Evolutionary conservation across 129 eudicot species (phyloP).

Genomic region (Cynara cardunculus): DNA sequence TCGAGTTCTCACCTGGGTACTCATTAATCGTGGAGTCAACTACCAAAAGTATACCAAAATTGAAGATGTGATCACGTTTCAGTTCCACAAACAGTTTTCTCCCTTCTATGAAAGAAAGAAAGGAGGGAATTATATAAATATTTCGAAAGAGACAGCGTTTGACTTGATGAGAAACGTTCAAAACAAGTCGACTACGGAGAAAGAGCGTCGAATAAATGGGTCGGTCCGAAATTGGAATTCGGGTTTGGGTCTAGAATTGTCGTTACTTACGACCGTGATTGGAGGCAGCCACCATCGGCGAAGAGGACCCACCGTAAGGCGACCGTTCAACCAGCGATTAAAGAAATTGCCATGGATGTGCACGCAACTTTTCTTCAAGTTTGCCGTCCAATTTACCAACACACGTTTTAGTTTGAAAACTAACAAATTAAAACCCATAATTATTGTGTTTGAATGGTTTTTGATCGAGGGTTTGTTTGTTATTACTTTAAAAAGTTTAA

Average conservation of each 20-base stretch:
- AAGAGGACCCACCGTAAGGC: neutral
- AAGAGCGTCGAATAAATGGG: conserved; percentile 15
- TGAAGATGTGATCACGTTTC: conserved; percentile 3
- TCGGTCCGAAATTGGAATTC: neutral
- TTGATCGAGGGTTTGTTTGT: too few species aligned
- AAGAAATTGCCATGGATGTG: neutral
- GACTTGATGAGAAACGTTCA: conserved; percentile 25
- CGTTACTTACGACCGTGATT: neutral
- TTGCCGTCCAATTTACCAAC: neutral
- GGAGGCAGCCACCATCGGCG: conserved; percentile 4
- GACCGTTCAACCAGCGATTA: neutral
- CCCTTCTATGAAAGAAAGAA: neutral
- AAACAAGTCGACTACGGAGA: conserved; percentile 21
- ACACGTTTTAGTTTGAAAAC: neutral
- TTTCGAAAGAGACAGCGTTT: conserved; percentile 26
- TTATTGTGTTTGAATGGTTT: too few species aligned
- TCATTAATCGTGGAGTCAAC: conserved; percentile 25
- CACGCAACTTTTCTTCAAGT: neutral
- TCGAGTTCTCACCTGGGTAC: conserved; percentile 6
- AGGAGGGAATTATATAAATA: conserved; percentile 3
- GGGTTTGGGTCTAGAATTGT: conserved; percentile 7
- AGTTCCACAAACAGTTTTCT: neutral
- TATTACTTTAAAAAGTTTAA: too few species aligned
- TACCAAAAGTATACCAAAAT: conserved; percentile 18
- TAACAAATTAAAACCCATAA: too few species aligned